Evolutionary conservation across 768 basidiomycete genomes (phyloP).

Genomic region (Podaxis rugospora): DNA sequence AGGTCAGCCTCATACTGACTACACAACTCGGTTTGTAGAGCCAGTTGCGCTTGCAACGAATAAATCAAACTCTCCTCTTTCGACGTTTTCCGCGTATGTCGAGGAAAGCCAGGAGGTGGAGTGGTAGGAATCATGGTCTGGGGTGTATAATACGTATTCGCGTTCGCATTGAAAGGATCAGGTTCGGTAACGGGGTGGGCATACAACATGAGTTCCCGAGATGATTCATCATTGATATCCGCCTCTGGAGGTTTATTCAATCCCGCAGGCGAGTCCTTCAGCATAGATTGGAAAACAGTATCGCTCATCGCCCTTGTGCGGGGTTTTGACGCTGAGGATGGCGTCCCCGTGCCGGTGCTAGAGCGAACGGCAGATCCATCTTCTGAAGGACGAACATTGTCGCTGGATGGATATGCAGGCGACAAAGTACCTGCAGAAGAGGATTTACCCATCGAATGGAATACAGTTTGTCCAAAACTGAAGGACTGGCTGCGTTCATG

Average conservation of each 20-base stretch:
- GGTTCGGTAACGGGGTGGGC: constrained; percentile 39
- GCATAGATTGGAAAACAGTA: constrained; percentile 57
- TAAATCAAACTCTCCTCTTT: constrained; percentile 70
- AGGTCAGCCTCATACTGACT: constrained; percentile 76
- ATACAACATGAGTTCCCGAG: constrained; percentile 45
- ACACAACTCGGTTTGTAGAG: constrained; percentile 70
- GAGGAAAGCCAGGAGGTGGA: constrained; percentile 41
- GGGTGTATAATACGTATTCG: constrained; percentile 74
- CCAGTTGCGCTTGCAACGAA: constrained; percentile 70
- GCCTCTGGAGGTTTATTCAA: constrained; percentile 40
- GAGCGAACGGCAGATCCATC: constrained; percentile 6
- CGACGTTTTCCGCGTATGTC: constrained; percentile 56
- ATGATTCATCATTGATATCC: constrained; percentile 61
- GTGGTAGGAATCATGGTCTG: constrained; percentile 69
- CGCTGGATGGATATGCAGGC: constrained; percentile 25
- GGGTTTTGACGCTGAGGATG: constrained; percentile 28
- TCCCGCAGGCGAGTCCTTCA: constrained; percentile 31
- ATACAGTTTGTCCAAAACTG: constrained; percentile 60
- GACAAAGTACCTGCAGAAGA: constrained; percentile 18
- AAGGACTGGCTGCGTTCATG: constrained; percentile 67
- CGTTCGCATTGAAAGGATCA: constrained; percentile 71
- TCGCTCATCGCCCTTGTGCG: constrained; percentile 60
- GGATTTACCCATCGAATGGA: constrained; percentile 43
- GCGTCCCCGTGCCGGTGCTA: constrained; percentile 8
- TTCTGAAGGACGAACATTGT: constrained; percentile 20